Evolutionary conservation across 2,329 filamentous ascomycete species (phyloP).

Genomic region (Aspergillus udagawae): DNA sequence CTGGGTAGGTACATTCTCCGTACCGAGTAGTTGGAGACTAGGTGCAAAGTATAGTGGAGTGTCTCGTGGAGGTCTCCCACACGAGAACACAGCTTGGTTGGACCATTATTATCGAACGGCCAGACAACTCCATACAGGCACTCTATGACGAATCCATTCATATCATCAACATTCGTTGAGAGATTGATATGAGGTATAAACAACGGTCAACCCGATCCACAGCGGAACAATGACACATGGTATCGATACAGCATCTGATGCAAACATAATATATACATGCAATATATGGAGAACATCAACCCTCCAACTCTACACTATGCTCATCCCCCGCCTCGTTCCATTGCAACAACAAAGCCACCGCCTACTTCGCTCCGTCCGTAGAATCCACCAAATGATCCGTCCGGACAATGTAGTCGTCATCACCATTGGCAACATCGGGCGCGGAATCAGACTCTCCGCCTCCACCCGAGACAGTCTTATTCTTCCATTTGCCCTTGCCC

Average conservation of each 20-base stretch:
- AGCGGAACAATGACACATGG: not conserved
- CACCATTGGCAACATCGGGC: slow-evolving; percentile 26
- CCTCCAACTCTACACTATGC: not conserved
- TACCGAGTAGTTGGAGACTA: not conserved
- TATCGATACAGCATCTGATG: not conserved
- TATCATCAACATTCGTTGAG: not conserved
- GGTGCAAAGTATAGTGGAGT: not conserved
- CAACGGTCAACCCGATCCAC: no score
- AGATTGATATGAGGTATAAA: not conserved
- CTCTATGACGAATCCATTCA: not conserved
- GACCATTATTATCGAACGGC: no score
- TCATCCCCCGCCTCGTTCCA: not conserved
- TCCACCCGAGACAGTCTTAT: slow-evolving; percentile 16
- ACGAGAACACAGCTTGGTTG: no score
- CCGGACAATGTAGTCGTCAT: slow-evolving; percentile 38
- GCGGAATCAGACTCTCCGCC: slow-evolving; percentile 38
- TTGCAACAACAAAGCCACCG: not conserved
- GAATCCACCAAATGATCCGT: slow-evolving; percentile 31
- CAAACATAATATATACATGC: slow-evolving; percentile 1
- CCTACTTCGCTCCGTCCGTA: slow-evolving; percentile 8
- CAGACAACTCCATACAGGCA: no score
- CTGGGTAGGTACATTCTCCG: no score
- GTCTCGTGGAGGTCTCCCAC: not conserved
- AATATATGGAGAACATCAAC: not conserved
- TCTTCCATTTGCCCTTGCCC: slow-evolving; percentile 23